Conservation (phyloP, 2,329 filamentous ascomycete species). For the Juglanconis sp. region DNA sequence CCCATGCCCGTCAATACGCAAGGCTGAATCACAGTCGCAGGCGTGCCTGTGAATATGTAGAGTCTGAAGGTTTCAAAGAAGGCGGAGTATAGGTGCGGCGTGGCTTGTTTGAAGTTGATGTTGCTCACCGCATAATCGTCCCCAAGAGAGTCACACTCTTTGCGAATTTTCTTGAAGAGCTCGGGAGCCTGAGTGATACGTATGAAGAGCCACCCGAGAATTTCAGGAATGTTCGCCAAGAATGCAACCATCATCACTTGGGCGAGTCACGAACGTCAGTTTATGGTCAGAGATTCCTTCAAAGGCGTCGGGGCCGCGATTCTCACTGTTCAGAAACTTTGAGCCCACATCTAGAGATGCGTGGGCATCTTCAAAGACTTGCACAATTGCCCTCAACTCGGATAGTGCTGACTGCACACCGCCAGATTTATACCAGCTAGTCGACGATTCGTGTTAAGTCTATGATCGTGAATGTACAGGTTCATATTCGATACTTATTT, state of each 20-base stretch:
- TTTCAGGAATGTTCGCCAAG: neutral
- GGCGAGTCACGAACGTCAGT: neutral
- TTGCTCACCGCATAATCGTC: neutral
- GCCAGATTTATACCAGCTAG: neutral
- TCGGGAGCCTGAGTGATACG: neutral
- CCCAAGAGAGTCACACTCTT: neutral
- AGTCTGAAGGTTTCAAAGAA: neutral
- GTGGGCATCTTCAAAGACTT: neutral
- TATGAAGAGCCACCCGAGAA: neutral
- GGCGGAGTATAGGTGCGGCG: neutral
- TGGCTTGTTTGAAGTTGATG: neutral
- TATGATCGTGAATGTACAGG: neutral
- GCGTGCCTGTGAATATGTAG: neutral
- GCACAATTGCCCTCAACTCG: neutral
- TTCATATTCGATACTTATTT: neutral
- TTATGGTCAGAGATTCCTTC: neutral
- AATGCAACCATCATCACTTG: neutral
- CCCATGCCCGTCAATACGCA: neutral
- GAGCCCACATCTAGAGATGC: neutral
- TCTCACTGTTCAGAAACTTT: neutral
- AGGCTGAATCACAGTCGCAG: neutral
- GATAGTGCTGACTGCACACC: neutral
- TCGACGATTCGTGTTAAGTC: neutral
- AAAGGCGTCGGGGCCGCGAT: neutral
- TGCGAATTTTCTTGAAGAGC: neutral